phyloP scores from a whole-genome alignment of 2,329 filamentous ascomycete genomes.

The Fusarium sp. region DNA sequence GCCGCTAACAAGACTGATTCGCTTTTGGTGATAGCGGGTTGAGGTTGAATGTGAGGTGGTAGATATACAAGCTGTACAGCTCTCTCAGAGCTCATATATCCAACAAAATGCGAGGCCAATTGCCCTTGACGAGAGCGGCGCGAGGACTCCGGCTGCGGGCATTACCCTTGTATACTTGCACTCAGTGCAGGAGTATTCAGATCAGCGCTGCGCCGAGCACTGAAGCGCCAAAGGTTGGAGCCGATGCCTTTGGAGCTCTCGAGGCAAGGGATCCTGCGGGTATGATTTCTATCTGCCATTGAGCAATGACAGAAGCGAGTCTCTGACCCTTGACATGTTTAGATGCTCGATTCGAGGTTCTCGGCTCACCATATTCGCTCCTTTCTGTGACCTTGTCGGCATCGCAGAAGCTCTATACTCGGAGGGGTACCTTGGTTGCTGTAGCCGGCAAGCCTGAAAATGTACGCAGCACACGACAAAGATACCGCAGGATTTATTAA shows the following conservation, averaged over 20 bases:
- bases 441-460: slow-evolving; percentile 92
- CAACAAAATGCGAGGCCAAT: slow-evolving; percentile 57
- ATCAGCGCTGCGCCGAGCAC: slow-evolving; percentile 71
- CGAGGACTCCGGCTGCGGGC: slow-evolving; percentile 46
- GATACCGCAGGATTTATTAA: background rate
- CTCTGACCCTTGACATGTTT: slow-evolving; percentile 28
- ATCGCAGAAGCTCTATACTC: slow-evolving; percentile 92
- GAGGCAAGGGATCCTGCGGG: slow-evolving; percentile 62
- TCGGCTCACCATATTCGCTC: slow-evolving; percentile 91
- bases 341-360: slow-evolving; percentile 96
- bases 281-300: slow-evolving; percentile 45
- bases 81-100: slow-evolving; percentile 34
- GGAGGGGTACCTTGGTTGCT: slow-evolving; percentile 89
- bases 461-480: slow-evolving; percentile 57
- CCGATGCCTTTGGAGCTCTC: slow-evolving; percentile 66
- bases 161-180: slow-evolving; percentile 56
- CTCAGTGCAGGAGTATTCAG: slow-evolving; percentile 69
- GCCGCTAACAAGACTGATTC: slow-evolving; percentile 41
- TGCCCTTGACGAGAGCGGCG: slow-evolving; percentile 52
- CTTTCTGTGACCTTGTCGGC: slow-evolving; percentile 93
- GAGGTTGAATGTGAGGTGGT: slow-evolving; percentile 16
- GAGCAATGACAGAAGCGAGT: background rate
- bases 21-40: slow-evolving; percentile 22
- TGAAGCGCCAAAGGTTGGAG: slow-evolving; percentile 60
- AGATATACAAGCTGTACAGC: slow-evolving; percentile 32